Evolutionary conservation across 805 yeast species (phyloP).

Genomic region (Brettanomyces nanus): DNA sequence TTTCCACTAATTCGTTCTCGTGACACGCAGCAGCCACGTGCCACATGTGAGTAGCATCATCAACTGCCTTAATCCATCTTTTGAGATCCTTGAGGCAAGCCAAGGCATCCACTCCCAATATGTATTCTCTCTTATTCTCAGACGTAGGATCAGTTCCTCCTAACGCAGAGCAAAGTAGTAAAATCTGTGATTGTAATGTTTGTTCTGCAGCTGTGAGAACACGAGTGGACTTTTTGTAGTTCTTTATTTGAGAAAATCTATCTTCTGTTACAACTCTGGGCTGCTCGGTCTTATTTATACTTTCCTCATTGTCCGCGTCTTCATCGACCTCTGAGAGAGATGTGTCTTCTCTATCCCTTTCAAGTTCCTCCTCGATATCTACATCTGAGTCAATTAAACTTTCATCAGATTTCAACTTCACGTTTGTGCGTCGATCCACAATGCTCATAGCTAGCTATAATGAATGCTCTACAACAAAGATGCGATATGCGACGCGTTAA

Average conservation of each 20-base stretch:
- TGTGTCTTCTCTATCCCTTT: constrained; percentile 11
- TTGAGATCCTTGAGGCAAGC: constrained; percentile 84
- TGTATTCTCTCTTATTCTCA: constrained; percentile 35
- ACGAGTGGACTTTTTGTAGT: constrained; percentile 3
- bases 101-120: constrained; percentile 79
- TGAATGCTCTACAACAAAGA: too few species aligned
- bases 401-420: too few species aligned
- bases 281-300: neutral
- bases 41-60: constrained; percentile 59
- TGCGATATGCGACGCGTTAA: too few species aligned
- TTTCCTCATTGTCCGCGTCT: constrained; percentile 3
- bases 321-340: constrained; percentile 12
- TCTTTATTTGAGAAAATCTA: constrained; percentile 2
- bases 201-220: constrained; percentile 19
- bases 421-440: too few species aligned
- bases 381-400: constrained; percentile 9
- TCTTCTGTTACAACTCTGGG: neutral
- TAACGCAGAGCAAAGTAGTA: constrained; percentile 75
- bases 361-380: constrained; percentile 19
- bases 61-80: constrained; percentile 80
- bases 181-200: constrained; percentile 60
- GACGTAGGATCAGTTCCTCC: constrained; percentile 81
- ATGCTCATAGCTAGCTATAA: too few species aligned
- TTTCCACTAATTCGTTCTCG: constrained; percentile 62
- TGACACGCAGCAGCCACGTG: constrained; percentile 87